Evolutionary conservation across 1,139 yeast species (phyloP), one percentile per base, ranked within the genome.

Genomic region (Chernovozyma sophiae-reginae): DNA sequence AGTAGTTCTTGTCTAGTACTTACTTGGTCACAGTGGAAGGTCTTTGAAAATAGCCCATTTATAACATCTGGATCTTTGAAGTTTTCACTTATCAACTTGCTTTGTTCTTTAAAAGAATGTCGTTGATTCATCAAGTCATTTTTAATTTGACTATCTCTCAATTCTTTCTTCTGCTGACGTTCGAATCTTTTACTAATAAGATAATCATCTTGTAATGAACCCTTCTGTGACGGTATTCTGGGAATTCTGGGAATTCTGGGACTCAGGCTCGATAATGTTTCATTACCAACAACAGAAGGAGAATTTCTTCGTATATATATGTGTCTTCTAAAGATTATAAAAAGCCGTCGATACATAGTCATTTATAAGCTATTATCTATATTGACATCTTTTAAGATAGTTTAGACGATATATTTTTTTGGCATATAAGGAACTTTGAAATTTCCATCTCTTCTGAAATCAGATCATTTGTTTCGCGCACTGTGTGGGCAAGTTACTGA

Each of bases 1-100:
- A 26, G 20, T 12, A 40, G 24, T 8, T 42, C 39, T 25, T 32
- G 3, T 39, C 39, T 5, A 44, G 43, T 28, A 13, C 12, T 13
- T 6, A 26, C 11, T 8, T 16, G 15, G 6, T 13, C 8, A 26
- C 6, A 26, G 30, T 15, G 14, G 8, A 30, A 7, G 6, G 32
- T 13, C 6, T 15, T n/a, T 12, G 12, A 14, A 30, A 33, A 33
- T 16, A 33, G 13, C 12, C 13, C 25, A 7, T 30, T 23, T 4
- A 33, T 33, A 8, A 35, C 12, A 4, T 17, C n/a, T 10, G 24
- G 25, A n/a, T 31, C 30, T 5, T n/a, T 14, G 27, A 35, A 32
- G 14, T 25, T 35, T 13, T 25, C 10, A 12, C 24, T 29, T 4
- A 33, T 35, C 4, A 20, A 5, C 7, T 25, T 26, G 10, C 37